These are phyloP conservation scores for Sphaerosporella brunnea DNA, from an alignment of 495 filamentous ascomycete genomes.

Conservation along the genomic window DNA sequence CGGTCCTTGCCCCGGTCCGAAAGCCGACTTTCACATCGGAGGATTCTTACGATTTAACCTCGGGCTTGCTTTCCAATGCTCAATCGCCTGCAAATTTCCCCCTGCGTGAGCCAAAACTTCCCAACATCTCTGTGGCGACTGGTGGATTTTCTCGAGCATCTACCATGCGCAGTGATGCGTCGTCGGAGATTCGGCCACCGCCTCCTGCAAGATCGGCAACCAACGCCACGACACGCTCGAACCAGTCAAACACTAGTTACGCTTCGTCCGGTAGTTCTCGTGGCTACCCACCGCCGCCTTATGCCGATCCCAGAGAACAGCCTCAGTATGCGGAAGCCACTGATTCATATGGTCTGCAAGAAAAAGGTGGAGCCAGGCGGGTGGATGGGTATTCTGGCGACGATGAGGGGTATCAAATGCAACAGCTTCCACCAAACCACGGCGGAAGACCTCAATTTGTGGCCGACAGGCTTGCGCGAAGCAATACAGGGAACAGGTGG, in stretches of 20 bases:
- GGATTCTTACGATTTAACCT: too few species aligned
- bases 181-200: neutral
- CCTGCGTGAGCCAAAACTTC: neutral
- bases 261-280: neutral
- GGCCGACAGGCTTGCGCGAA: neutral
- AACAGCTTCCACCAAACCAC: constrained; percentile 27
- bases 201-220: constrained; percentile 2
- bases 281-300: neutral
- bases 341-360: constrained; percentile 39
- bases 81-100: too few species aligned
- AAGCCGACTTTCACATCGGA: too few species aligned
- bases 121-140: neutral
- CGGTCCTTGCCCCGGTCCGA: constrained; percentile 30
- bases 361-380: constrained; percentile 44
- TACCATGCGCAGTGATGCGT: neutral
- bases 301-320: neutral
- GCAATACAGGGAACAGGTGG: neutral
- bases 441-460: constrained; percentile 12
- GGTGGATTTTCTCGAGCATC: neutral
- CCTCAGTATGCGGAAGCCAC: neutral
- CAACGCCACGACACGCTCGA: too few species aligned
- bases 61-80: too few species aligned
- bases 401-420: constrained; percentile 30
- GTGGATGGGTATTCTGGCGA: constrained; percentile 24
- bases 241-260: neutral